phyloP scores from a whole-genome alignment of 306 rosid genomes.

The Abrus pulchellus region DNA sequence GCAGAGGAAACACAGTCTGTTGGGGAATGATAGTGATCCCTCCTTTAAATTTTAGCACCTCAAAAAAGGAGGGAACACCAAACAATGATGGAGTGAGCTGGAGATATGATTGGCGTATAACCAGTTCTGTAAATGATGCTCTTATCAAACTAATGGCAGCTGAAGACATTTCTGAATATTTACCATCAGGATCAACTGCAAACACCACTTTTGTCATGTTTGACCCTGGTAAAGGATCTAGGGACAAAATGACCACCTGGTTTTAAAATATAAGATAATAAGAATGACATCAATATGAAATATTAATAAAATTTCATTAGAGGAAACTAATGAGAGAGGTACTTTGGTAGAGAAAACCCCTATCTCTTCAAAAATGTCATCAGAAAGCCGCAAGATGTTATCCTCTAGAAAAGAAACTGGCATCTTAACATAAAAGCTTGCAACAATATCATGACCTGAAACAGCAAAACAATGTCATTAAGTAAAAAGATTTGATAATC shows the following conservation, averaged over 20 bases:
- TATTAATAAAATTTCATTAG: background rate
- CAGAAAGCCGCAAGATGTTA: constrained; percentile 62
- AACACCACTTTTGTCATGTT: constrained; percentile 73
- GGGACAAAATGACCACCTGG: constrained; percentile 77
- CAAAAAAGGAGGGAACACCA: constrained; percentile 62
- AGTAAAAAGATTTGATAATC: constrained; percentile 4
- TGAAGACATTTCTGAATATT: constrained; percentile 59
- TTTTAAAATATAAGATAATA: constrained; percentile 30
- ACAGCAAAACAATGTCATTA: constrained; percentile 1
- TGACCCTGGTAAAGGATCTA: constrained; percentile 55
- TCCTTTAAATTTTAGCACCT: constrained; percentile 75
- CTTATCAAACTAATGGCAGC: constrained; percentile 64
- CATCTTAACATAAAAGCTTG: constrained; percentile 63
- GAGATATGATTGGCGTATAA: constrained; percentile 51
- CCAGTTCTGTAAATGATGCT: constrained; percentile 55
- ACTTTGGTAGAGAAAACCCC: constrained; percentile 63
- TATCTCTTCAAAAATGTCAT: constrained; percentile 70
- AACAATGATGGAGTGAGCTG: constrained; percentile 63
- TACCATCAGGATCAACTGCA: constrained; percentile 64
- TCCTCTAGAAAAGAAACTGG: constrained; percentile 67
- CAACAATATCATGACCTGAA: constrained; percentile 77
- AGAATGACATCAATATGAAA: constrained; percentile 32
- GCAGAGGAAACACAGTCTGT: constrained; percentile 76
- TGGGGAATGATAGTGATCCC: constrained; percentile 77
- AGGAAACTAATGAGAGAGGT: constrained; percentile 38